Evolutionary conservation across 495 filamentous ascomycete species (phyloP).

Genomic region (Daldinia concentrica): DNA sequence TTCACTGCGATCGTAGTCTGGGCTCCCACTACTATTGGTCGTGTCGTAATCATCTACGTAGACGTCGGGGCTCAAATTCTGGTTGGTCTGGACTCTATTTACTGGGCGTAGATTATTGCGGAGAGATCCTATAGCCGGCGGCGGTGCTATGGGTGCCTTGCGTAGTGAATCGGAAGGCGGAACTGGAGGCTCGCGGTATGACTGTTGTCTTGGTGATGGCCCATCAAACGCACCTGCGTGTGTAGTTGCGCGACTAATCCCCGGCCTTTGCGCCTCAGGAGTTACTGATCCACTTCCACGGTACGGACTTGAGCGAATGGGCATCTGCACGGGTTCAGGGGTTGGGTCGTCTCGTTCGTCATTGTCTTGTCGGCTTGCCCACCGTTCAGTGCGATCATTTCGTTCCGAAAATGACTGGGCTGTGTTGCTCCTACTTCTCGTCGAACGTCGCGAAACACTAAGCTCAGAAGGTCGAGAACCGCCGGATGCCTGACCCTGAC

Average conservation of each 20-base stretch:
- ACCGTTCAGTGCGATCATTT: constrained; percentile 48
- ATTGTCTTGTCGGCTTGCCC: constrained; percentile 46
- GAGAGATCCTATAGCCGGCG: constrained; percentile 48
- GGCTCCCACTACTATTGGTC: constrained; percentile 63
- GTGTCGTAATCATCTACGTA: constrained; percentile 74
- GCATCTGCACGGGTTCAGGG: constrained; percentile 61
- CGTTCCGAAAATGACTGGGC: constrained; percentile 55
- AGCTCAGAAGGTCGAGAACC: constrained; percentile 39
- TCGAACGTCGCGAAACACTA: constrained; percentile 38
- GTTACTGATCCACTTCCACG: constrained; percentile 56
- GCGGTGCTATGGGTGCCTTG: constrained; percentile 43
- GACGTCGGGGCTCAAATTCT: constrained; percentile 64
- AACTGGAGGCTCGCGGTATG: constrained; percentile 41
- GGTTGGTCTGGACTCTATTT: constrained; percentile 59
- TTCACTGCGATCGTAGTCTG: constrained; percentile 67
- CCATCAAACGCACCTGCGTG: constrained; percentile 57
- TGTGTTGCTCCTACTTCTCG: constrained; percentile 59
- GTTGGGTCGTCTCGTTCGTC: constrained; percentile 50
- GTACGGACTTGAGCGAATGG: constrained; percentile 65
- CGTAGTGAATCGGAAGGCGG: constrained; percentile 45
- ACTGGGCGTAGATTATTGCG: constrained; percentile 56
- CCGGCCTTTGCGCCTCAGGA: constrained; percentile 55
- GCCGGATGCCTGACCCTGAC: constrained; percentile 41
- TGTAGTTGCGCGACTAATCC: constrained; percentile 54
- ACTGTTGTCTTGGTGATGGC: constrained; percentile 22